Evolutionary conservation across 1,284 basidiomycete species (phyloP).

Genomic region (Fistulinella cinereoalba): DNA sequence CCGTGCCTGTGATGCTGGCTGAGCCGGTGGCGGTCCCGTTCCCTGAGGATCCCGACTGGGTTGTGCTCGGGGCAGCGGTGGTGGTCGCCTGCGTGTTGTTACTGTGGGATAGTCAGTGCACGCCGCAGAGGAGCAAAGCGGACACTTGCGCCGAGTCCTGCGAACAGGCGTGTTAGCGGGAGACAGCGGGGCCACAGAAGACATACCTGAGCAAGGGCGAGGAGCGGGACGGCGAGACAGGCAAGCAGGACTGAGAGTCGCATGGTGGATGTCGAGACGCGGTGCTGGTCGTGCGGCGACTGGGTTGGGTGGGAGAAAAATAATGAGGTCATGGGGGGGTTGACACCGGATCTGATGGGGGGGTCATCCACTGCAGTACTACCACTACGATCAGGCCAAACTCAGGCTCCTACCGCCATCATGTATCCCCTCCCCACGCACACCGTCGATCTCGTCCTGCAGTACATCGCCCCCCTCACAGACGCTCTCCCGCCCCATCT

Average conservation of each 20-base stretch:
- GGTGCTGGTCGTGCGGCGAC: background rate
- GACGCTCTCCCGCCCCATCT: conserved; percentile 57
- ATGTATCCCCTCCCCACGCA: conserved; percentile 17
- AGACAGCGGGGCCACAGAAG: background rate
- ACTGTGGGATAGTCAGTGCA: conserved; percentile 37
- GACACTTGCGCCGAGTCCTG: conserved; percentile 25
- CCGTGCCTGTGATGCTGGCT: conserved; percentile 24
- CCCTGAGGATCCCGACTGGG: conserved; percentile 29
- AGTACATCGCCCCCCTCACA: conserved; percentile 55
- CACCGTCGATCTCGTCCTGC: conserved; percentile 48
- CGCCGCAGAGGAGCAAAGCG: conserved; percentile 22
- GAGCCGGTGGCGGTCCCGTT: conserved; percentile 19
- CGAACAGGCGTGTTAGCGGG: conserved; percentile 7
- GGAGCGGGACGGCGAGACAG: conserved; percentile 22
- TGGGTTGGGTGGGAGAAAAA: conserved; percentile 4
- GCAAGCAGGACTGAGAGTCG: conserved; percentile 20
- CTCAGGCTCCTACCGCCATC: background rate
- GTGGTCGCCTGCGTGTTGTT: conserved; percentile 41
- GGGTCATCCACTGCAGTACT: conserved; percentile 11
- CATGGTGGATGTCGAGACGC: conserved; percentile 15
- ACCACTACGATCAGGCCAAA: background rate
- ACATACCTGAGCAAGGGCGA: conserved; percentile 30
- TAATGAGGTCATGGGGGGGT: conserved; percentile 14
- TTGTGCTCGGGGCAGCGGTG: conserved; percentile 41
- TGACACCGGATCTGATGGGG: background rate